A percentile compares a stretch with the other conserved stretches of the same genome.
Evolutionary conservation across 2,329 filamentous ascomycete species (phyloP).

Genomic region (Parasarocladium wereldwijsianum): DNA sequence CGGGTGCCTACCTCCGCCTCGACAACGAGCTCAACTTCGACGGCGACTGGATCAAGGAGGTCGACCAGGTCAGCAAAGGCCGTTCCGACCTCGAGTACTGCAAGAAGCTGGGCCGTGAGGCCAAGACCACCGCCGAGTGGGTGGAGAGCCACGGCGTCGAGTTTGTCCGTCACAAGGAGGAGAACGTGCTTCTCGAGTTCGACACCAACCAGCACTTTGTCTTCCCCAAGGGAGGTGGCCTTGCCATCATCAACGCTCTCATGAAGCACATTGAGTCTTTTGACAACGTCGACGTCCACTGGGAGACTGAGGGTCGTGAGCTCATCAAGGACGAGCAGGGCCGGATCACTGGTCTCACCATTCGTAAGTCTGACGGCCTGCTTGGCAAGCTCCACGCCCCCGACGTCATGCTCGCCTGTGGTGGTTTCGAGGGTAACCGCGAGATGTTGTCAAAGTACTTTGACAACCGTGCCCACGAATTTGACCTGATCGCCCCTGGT

Average conservation of each 20-base stretch:
- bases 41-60: neutral
- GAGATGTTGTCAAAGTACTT: neutral
- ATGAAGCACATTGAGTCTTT: neutral
- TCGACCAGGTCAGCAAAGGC: neutral
- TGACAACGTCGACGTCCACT: neutral
- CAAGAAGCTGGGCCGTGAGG: neutral
- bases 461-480: neutral
- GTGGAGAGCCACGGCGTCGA: constrained; percentile 1
- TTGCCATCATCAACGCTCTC: neutral
- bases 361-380: neutral
- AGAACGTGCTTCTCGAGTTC: neutral
- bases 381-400: neutral
- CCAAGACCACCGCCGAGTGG: neutral
- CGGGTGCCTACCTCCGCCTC: neutral
- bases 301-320: neutral
- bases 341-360: neutral
- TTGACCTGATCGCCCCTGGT: neutral
- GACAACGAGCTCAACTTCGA: constrained; percentile 2
- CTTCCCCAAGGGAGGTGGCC: neutral
- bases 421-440: constrained; percentile 1
- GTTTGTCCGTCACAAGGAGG: constrained; percentile 1
- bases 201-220: neutral
- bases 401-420: neutral
- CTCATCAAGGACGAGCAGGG: neutral
- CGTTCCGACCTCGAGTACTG: neutral